Evolutionary conservation across 495 filamentous ascomycete genomes (phyloP), one percentile per base, ranked within the genome.

Genomic region (Chaetomium cochliodes): DNA sequence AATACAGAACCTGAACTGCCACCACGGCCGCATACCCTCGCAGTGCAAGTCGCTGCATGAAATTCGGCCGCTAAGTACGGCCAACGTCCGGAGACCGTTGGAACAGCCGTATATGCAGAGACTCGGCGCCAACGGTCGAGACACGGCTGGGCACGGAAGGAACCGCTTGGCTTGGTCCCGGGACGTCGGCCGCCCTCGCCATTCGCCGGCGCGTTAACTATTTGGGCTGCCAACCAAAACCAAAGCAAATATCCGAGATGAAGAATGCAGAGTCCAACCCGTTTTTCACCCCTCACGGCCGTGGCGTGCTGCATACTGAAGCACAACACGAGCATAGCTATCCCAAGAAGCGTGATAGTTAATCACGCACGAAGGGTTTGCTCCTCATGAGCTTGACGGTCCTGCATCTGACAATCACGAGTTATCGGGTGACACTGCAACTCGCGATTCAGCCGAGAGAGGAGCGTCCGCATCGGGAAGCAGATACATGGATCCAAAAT

Each of bases 401-500:
- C 61, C 26, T 50, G 42, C 41, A 22, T 56, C 30, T 41, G 20
- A 28, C 20, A 39, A 57, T 57, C 3, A 3, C 30, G 30, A 37
- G 5, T 15, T 51, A 30, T 30, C 53, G 53, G 52, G 42, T 58
- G 30, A 5, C 50, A 53, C 13, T 49, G 53, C 50, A 62, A 13
- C 26, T 16, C 53, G 26, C 30, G 50, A 57, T 63, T 57, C 53
- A 63, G 42, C 61, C 52, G 53, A n/a, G 26, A 54, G 26, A n/a
- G 28, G 42, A 23, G 25, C 44, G 50, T 44, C 50, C 26, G 25
- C 39, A 20, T 62, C 41, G 41, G 60, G 59, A 42, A n/a, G 20
- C 59, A 62, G n/a, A 0, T 20, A 61, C 22, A 30, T 28, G 39
- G 50, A 44, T 6, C 37, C 46, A 52, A 52, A n/a, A 52, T 52